These are phyloP conservation scores for Nicotiana obtusifolia DNA, from an alignment of 257 asterid species.

Conservation along the genomic window DNA sequence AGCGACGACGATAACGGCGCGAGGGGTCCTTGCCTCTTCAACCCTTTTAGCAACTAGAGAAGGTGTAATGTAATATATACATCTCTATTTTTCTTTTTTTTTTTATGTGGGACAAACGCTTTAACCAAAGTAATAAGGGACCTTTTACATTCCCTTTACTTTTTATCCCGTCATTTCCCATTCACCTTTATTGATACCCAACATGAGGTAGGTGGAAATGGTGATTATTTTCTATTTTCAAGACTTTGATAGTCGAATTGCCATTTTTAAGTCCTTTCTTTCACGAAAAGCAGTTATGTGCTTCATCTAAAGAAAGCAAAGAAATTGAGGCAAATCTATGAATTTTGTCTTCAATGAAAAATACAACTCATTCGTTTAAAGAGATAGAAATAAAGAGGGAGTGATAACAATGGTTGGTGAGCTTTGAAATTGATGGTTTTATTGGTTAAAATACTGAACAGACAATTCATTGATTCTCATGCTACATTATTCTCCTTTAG, in stretches of 20 bases:
- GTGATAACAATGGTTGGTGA: conserved; percentile 4
- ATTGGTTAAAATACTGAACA: neutral
- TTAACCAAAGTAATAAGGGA: too few relatives aligned
- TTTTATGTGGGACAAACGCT: too few relatives aligned
- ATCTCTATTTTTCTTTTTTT: too few relatives aligned
- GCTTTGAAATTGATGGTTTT: neutral
- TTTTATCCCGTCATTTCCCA: too few relatives aligned
- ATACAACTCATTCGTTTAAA: neutral
- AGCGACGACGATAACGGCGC: too few relatives aligned
- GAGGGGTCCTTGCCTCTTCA: too few relatives aligned
- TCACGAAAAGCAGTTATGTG: neutral
- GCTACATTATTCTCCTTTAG: neutral
- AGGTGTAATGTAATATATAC: too few relatives aligned
- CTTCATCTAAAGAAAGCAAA: neutral
- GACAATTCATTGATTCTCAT: conserved; percentile 6
- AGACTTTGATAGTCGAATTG: neutral
- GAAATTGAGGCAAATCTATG: neutral
- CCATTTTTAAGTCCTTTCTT: neutral
- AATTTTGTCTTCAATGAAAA: conserved; percentile 3
- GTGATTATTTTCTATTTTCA: neutral
- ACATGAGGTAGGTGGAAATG: neutral
- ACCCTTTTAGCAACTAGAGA: too few relatives aligned
- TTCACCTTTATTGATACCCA: too few relatives aligned
- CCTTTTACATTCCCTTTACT: too few relatives aligned
- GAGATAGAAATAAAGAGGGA: neutral